Percentiles rank a stretch among this genome's conserved stretches.
Evolutionary conservation across 176 grass and related monocot genomes (phyloP).

Genomic region (Chrysopogon serrulatus): DNA sequence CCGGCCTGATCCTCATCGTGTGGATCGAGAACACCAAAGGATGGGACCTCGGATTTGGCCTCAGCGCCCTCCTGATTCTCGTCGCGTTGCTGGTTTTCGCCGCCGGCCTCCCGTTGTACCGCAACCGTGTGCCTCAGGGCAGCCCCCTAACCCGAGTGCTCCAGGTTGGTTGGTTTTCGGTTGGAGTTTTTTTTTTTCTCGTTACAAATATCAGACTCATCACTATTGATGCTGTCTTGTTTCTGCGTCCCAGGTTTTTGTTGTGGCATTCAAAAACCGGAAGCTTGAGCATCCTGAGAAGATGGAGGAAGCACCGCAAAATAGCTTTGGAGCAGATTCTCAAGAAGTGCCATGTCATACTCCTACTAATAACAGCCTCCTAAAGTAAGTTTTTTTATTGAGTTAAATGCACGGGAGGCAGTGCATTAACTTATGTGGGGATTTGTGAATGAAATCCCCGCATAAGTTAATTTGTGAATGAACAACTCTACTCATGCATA

Average conservation of each 20-base stretch:
- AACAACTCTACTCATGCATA: no score
- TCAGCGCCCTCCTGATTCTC: constrained; percentile 26
- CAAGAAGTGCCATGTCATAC: neutral
- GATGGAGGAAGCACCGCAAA: neutral
- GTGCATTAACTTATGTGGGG: no score
- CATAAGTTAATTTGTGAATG: no score
- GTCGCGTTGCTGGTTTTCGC: constrained; percentile 30
- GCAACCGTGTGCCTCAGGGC: constrained; percentile 35
- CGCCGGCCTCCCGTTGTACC: constrained; percentile 39
- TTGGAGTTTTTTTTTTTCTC: no score
- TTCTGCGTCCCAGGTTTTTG: constrained; percentile 54
- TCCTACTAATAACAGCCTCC: no score
- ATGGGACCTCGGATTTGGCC: constrained; percentile 45
- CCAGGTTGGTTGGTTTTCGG: constrained; percentile 48
- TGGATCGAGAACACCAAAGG: constrained; percentile 53
- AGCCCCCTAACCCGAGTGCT: constrained; percentile 42
- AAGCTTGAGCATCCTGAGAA: constrained; percentile 31
- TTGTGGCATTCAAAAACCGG: constrained; percentile 59
- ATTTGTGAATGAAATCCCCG: no score
- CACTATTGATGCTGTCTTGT: no score
- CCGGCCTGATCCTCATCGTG: constrained; percentile 45
- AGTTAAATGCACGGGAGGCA: no score
- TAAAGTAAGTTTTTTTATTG: constrained; percentile 38
- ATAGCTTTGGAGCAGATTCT: neutral
- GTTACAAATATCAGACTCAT: no score